A percentile compares a stretch with the other conserved stretches of the same genome.
Conservation (phyloP, 2,329 filamentous ascomycete genomes). For the Diplodia corticola region DNA sequence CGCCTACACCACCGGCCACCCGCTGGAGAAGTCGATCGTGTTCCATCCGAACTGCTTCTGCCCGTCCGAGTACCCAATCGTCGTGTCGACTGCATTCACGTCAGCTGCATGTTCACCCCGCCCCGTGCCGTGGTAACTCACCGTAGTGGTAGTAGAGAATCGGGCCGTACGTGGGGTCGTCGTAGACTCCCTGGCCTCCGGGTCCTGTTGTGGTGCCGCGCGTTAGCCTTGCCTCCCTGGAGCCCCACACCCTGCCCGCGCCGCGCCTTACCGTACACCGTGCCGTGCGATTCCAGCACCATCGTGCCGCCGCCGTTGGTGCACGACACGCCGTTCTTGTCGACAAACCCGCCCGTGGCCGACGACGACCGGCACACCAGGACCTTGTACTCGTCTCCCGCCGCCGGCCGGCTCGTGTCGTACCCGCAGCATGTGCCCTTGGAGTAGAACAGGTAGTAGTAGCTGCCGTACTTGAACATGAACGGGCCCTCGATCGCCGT, state of each 20-base stretch:
- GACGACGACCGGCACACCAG: conserved; percentile 61
- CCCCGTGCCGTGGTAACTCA: conserved; percentile 24
- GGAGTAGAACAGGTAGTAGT: conserved; percentile 67
- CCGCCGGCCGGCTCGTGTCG: conserved; percentile 51
- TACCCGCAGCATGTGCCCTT: conserved; percentile 64
- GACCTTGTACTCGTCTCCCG: conserved; percentile 66
- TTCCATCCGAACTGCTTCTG: conserved; percentile 57
- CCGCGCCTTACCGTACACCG: conserved; percentile 54
- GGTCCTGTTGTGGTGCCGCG: conserved; percentile 38
- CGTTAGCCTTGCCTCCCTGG: background rate
- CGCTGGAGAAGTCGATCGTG: conserved; percentile 50
- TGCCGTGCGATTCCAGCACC: conserved; percentile 61
- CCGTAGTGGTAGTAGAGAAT: conserved; percentile 65
- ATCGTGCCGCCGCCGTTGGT: conserved; percentile 59
- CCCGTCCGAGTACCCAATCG: conserved; percentile 53
- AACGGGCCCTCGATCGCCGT: conserved; percentile 60
- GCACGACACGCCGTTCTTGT: conserved; percentile 56
- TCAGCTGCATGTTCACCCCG: background rate
- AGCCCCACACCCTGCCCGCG: background rate
- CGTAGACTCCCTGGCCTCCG: conserved; percentile 63
- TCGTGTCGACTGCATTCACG: conserved; percentile 47
- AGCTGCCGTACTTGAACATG: conserved; percentile 56
- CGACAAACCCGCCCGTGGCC: conserved; percentile 57
- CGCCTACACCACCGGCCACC: conserved; percentile 48
- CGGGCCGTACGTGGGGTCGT: conserved; percentile 51